Base-by-base conservation (phyloP, 2,329 filamentous ascomycete species). In the Paraconiothyrium sp. region DNA sequence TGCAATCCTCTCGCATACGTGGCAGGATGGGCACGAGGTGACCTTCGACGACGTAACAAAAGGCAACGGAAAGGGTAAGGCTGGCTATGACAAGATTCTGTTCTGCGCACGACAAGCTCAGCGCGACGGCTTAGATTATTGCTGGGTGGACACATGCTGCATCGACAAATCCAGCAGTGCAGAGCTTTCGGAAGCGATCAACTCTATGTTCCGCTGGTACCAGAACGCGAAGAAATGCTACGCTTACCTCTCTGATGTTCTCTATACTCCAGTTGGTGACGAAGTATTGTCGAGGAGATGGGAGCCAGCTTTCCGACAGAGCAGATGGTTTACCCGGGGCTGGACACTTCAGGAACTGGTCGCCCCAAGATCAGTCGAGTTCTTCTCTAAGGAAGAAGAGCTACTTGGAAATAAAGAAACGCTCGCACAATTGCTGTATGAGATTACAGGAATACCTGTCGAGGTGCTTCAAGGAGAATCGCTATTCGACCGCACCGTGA, bases 1-100 rank as follows among this genome's bases (percentile, higher is more conserved):
- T 66, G 68, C 65, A 22, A 74, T 72, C 34, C 68, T 73, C 51
- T 71, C 67, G 11, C 66, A 73, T 47, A 72, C 52, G 50, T 73
- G 68, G 70, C 35, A 44, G 20, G 60, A 67, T 48, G 39, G 27
- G 11, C 44, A 64, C 3, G 62, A 66, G 37, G 54, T 62, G 10
- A 59, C 54, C n/a, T 66, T 39, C 24, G 22, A 37, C 16, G 57
- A 61, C 16, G 16, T 58, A 22, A 4, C 24, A 22, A 34, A 3
- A 4, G 43, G 49, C 24, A 55, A 9, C 13, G 48, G 46, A 24
- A 52, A 43, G 44, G 39, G 54, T 16, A 62, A 59, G 47, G 34
- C 46, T 54, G 24, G 51, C 43, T 52, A 43, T 14, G 4, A 3
- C 39, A 20, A 43, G 13, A 20, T 43, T n/a, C 16, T 16, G 16